Evolutionary conservation across 768 basidiomycete species (phyloP).

Genomic region (Boletus reticulatus): DNA sequence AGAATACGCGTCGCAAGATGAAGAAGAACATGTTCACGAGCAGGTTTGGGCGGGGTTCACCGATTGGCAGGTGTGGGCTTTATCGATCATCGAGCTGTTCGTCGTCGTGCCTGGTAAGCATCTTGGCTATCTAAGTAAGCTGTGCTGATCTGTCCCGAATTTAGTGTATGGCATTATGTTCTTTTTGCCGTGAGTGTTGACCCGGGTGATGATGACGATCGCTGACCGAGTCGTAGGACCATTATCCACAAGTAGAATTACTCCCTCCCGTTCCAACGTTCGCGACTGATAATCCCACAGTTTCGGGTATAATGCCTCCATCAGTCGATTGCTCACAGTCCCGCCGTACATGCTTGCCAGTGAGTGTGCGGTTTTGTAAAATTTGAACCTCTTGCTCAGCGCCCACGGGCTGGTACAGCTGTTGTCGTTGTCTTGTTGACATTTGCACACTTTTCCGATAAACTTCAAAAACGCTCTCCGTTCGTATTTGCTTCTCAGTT

Average conservation of each 20-base stretch:
- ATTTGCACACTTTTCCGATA: too few relatives aligned
- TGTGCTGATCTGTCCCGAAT: not conserved
- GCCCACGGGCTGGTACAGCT: not conserved
- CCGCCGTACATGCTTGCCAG: not conserved
- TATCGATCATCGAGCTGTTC: too few relatives aligned
- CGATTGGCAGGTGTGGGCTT: conserved; percentile 7
- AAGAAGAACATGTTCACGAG: not conserved
- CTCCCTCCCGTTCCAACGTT: not conserved
- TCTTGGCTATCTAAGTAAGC: not conserved
- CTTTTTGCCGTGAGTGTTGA: conserved; percentile 1
- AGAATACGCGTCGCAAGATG: not conserved
- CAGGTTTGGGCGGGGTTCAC: conserved; percentile 1
- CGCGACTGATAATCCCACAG: not conserved
- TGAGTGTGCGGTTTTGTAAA: not conserved
- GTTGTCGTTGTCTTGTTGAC: not conserved
- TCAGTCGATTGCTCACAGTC: conserved; percentile 1
- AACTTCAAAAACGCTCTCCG: too few relatives aligned
- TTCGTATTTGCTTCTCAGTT: too few relatives aligned
- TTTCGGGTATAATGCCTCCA: not conserved
- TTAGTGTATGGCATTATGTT: conserved; percentile 1
- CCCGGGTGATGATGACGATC: not conserved
- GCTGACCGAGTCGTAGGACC: not conserved
- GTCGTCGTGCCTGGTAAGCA: not conserved
- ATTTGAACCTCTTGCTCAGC: not conserved
- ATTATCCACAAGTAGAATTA: not conserved